phyloP scores from a whole-genome alignment of 192 early-diverging fungal species.

The Thamnidium elegans region DNA sequence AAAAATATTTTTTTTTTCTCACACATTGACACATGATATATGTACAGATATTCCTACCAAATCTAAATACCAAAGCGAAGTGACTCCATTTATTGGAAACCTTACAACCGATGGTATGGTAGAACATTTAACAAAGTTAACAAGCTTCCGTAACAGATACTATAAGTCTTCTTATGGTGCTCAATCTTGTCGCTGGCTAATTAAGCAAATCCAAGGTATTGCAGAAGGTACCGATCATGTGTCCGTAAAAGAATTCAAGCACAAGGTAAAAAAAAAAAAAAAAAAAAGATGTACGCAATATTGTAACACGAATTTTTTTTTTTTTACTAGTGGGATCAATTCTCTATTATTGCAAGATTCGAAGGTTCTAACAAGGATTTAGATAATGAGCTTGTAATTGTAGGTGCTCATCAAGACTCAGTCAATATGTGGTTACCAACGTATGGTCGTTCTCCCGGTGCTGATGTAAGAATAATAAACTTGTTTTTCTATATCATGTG shows the following conservation, averaged over 20 bases:
- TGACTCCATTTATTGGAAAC: constrained; percentile 52
- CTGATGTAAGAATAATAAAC: constrained; percentile 34
- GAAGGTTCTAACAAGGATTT: constrained; percentile 51
- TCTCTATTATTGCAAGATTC: constrained; percentile 80
- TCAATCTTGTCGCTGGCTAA: constrained; percentile 70
- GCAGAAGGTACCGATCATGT: constrained; percentile 49
- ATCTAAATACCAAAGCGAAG: constrained; percentile 57
- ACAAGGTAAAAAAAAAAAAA: constrained; percentile 42
- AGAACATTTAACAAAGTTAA: constrained; percentile 69
- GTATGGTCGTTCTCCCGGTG: constrained; percentile 74
- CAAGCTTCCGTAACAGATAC: constrained; percentile 86
- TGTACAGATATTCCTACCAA: constrained; percentile 48
- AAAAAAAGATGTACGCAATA: background rate
- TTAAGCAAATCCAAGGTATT: constrained; percentile 50
- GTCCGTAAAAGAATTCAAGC: constrained; percentile 72
- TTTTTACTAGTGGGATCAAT: constrained; percentile 68
- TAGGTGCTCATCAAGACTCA: constrained; percentile 91
- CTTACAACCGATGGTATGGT: constrained; percentile 70
- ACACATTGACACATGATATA: background rate
- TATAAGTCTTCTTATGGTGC: constrained; percentile 73
- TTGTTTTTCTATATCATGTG: background rate
- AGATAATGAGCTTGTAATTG: constrained; percentile 65
- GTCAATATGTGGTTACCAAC: constrained; percentile 82
- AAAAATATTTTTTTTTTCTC: background rate
- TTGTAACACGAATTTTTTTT: constrained; percentile 1